These are phyloP conservation scores for Tetragonia tetragonoides DNA, from an alignment of 148 eudicot genomes.

Conservation along the genomic window DNA sequence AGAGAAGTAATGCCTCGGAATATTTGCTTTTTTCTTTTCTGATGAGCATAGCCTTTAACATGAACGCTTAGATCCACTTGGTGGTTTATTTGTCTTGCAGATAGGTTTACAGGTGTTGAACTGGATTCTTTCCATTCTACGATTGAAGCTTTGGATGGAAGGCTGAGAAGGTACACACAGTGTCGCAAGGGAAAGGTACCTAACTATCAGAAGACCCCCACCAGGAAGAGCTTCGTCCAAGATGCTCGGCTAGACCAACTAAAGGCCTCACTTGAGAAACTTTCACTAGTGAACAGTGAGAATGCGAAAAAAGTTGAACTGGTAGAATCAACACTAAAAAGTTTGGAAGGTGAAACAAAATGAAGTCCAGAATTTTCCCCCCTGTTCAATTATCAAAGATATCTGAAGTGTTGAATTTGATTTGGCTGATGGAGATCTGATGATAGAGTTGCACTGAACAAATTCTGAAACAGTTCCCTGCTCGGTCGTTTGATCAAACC, in stretches of 20 bases:
- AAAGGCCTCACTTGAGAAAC: conserved; percentile 63
- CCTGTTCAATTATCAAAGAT: neutral
- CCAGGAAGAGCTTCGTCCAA: conserved; percentile 33
- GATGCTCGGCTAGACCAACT: conserved; percentile 63
- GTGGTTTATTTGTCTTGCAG: conserved; percentile 42
- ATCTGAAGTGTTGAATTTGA: neutral
- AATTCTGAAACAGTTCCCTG: too few species aligned
- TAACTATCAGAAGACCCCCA: conserved; percentile 30
- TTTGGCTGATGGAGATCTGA: neutral
- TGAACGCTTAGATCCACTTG: neutral
- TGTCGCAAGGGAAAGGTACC: conserved; percentile 40
- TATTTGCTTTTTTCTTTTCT: too few species aligned
- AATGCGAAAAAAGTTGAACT: conserved; percentile 70
- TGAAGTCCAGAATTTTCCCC: conserved; percentile 2
- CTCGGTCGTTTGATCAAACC: too few species aligned
- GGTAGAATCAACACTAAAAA: conserved; percentile 67
- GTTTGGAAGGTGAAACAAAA: conserved; percentile 25
- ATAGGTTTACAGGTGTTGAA: conserved; percentile 65
- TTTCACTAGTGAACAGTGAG: conserved; percentile 79
- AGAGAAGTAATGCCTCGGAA: too few species aligned
- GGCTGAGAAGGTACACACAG: conserved; percentile 57
- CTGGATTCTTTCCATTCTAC: conserved; percentile 82
- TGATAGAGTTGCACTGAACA: neutral
- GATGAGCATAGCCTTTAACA: too few species aligned
- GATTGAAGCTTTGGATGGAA: conserved; percentile 66